Conservation (phyloP, 768 basidiomycete genomes). For the Xerocomellus dryophilus region DNA sequence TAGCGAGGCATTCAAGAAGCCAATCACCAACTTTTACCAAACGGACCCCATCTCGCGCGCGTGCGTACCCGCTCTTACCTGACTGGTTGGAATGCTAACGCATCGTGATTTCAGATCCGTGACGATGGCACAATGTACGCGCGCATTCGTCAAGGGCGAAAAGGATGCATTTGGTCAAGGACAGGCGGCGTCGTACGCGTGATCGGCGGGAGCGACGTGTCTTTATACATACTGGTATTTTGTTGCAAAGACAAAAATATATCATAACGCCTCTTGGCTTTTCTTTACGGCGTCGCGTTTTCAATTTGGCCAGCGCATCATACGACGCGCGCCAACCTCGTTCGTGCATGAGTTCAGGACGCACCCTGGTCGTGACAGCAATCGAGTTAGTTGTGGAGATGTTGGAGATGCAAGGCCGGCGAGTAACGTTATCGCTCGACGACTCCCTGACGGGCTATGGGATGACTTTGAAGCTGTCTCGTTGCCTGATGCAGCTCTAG, state of each 20-base stretch:
- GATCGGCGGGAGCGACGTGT: background rate
- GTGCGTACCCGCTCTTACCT: slow-evolving; percentile 46
- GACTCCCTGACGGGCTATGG: too few species aligned
- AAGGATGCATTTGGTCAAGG: slow-evolving; percentile 3
- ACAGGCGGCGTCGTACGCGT: slow-evolving; percentile 15
- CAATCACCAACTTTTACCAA: slow-evolving; percentile 91
- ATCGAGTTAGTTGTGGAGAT: too few species aligned
- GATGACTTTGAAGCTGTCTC: too few species aligned
- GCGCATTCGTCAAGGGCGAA: slow-evolving; percentile 77
- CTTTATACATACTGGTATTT: background rate
- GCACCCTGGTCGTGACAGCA: too few species aligned
- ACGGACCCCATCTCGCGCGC: slow-evolving; percentile 94
- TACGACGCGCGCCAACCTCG: too few species aligned
- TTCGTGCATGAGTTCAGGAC: too few species aligned
- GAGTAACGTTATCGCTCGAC: too few species aligned
- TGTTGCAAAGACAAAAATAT: slow-evolving; percentile 10
- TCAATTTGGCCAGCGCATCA: background rate
- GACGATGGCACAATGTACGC: slow-evolving; percentile 93
- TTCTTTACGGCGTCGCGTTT: too few species aligned
- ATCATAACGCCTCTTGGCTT: background rate
- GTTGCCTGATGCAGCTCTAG: too few species aligned
- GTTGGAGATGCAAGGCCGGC: too few species aligned
- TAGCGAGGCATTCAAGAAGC: slow-evolving; percentile 67
- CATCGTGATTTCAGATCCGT: slow-evolving; percentile 55
- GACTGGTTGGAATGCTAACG: background rate